These are phyloP conservation scores for Trichoderma breve DNA, from an alignment of 2,329 filamentous ascomycete genomes.

Conservation along the genomic window DNA sequence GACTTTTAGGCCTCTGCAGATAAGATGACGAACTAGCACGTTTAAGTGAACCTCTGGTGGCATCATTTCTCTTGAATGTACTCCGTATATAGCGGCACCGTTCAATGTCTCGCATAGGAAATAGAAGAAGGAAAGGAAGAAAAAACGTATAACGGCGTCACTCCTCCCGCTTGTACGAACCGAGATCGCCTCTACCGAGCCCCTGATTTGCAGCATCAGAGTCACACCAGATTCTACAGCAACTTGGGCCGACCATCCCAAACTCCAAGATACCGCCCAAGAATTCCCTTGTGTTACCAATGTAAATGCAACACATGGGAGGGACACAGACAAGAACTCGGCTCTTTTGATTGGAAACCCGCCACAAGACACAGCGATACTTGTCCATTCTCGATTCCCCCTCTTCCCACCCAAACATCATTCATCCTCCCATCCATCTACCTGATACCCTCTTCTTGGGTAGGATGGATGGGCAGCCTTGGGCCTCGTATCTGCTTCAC, in stretches of 20 bases:
- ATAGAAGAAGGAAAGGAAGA: neutral
- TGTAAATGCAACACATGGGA: neutral
- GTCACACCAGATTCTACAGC: conserved; percentile 4
- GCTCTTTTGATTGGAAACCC: neutral
- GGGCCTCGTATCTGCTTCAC: conserved; percentile 3
- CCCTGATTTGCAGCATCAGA: conserved; percentile 7
- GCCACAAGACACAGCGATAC: neutral
- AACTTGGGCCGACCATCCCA: neutral
- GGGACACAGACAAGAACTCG: neutral
- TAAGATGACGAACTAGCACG: neutral
- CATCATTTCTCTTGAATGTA: neutral
- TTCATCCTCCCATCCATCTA: neutral
- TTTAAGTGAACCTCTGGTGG: neutral
- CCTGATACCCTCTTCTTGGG: neutral
- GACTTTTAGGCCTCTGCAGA: neutral
- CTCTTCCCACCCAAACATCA: neutral
- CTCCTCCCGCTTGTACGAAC: neutral
- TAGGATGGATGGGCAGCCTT: neutral
- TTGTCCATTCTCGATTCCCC: too few species aligned
- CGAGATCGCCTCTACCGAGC: conserved; percentile 8
- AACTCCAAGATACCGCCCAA: too few species aligned
- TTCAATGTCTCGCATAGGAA: neutral
- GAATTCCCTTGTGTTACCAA: too few species aligned
- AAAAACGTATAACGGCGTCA: neutral
- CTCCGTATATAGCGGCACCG: neutral